Conservation (phyloP, 345 rosid genomes). For the Rhodomyrtus tomentosa region DNA sequence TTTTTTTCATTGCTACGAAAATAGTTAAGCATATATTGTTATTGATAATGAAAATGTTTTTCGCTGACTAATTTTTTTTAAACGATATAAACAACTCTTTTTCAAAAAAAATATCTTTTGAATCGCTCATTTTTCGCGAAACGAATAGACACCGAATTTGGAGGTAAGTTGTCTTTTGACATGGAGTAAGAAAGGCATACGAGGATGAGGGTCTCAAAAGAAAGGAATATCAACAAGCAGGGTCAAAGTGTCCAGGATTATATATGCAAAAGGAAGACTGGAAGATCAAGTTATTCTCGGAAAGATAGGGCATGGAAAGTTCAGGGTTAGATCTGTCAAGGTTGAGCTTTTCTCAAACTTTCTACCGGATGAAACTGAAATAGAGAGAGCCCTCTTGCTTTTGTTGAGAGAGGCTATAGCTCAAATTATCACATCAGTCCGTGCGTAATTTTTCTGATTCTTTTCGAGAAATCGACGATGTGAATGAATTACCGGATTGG, state of each 20-base stretch:
- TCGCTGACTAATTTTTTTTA: too few species aligned
- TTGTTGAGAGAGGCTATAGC: background rate
- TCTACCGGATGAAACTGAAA: background rate
- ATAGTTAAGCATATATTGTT: too few species aligned
- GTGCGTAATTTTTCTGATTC: background rate
- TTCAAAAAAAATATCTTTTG: too few species aligned
- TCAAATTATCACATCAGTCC: background rate
- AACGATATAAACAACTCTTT: too few species aligned
- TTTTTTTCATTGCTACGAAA: too few species aligned
- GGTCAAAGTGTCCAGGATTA: background rate
- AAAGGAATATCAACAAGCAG: background rate
- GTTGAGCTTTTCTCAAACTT: background rate
- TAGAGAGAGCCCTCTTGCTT: background rate
- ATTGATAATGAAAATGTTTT: too few species aligned
- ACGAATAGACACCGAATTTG: background rate
- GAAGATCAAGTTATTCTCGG: conserved; percentile 8
- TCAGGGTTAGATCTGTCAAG: background rate
- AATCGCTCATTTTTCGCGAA: too few species aligned
- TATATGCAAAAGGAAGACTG: conserved; percentile 4
- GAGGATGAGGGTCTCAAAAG: background rate
- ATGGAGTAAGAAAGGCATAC: background rate
- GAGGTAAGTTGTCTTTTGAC: background rate
- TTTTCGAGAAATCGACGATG: background rate
- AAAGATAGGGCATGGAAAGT: background rate
- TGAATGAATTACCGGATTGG: background rate